Base-by-base conservation (phyloP, 352 stramenopile genomes). In the Globisporangium radiosum region DNA sequence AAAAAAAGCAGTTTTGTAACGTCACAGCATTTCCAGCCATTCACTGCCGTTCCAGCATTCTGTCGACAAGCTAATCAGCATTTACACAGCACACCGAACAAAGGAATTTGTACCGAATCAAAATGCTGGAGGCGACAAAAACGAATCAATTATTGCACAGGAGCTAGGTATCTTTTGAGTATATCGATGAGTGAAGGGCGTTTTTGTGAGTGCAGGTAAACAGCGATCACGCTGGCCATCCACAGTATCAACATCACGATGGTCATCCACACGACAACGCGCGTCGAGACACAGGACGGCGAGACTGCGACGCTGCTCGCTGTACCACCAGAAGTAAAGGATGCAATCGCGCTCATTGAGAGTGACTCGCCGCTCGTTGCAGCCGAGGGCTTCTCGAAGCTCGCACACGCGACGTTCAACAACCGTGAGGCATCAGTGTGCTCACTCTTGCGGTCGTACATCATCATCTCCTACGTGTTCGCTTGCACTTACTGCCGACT, bases 401-500 rank as follows among this genome's bases (percentile, higher is more conserved):
- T 92, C 47, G 78, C 75, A 15, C 80, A 88, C 57, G 74, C 71
- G n/a, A 87, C 78, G 13, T 92, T 92, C 58, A 92, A 89, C 65
- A 78, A 90, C 59, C 73, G 83, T 88, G 25, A 25, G 25, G 25
- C 25, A 25, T 25, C 25, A 25, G 52, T 54, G 75, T 60, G 3
- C 17, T 11, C 47, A 10, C 57, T 17, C 51, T 37, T 37, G 49
- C 39, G 9, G 45, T 51, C 17, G 4, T 52, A 4, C 9, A 44
- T 47, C 44, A 33, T 56, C 40, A n/a, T 13, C 43, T 11, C 43
- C 2, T 25, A 25, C 25, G 25, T 47, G 43, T 47, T 37, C 25
- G 39, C 4, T 38, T 50, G 47, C 45, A 10, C 45, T 7, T 51
- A n/a, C 47, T 51, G 17, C 1, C 25, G 25, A 25, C 47, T 38